Evolutionary conservation across 106 monocot genomes (phyloP), one percentile per base, ranked within the genome.

Genomic region (Acanthochlamys bracteata): DNA sequence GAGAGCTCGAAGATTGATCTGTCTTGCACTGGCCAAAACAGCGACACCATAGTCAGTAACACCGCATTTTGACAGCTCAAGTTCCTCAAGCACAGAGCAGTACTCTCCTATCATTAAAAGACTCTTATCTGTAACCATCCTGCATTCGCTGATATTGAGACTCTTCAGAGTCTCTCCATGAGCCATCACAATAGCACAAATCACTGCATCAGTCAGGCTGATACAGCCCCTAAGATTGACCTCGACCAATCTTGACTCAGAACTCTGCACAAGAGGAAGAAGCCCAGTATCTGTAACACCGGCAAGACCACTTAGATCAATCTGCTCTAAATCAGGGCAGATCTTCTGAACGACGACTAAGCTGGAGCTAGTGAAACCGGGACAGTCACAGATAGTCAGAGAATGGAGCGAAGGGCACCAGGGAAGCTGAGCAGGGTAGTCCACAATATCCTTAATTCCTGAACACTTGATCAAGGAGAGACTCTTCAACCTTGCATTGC

Each of bases 11-110:
- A 94, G 57, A 22, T 76, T 74, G 24, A 83, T 66, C 46, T 76
- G 80, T 55, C 70, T 73, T 24, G 89, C 80, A 23, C 83, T 81
- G 17, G 75, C 83, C 60, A 94, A 39, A 20, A 80, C 81, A 8
- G 89, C 79, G 16, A 89, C 67, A 20, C 93, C 93, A 20, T 80
- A 79, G 53, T 94, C 93, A 2, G 76, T 83, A 26, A 94, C 41
- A 11, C 69, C 40, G 51, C 81, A 83, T 24, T 64, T 74, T 2
- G 93, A 89, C 39, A 94, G 39, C 63, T 94, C 89, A 25, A 94
- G 81, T 10, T 94, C 89, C 23, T 74, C 77, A 17, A 94, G 83
- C 27, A 73, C 15, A 25, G 70, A 56, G 55, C 93, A 94, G 45
- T 61, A 60, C 49, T 78, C 79, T 0, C 74, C 64, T 46, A 94